A percentile compares a stretch with the other conserved stretches of the same genome.
Conservation (phyloP, 768 basidiomycete species). For the Auricularia auricula-judae region DNA sequence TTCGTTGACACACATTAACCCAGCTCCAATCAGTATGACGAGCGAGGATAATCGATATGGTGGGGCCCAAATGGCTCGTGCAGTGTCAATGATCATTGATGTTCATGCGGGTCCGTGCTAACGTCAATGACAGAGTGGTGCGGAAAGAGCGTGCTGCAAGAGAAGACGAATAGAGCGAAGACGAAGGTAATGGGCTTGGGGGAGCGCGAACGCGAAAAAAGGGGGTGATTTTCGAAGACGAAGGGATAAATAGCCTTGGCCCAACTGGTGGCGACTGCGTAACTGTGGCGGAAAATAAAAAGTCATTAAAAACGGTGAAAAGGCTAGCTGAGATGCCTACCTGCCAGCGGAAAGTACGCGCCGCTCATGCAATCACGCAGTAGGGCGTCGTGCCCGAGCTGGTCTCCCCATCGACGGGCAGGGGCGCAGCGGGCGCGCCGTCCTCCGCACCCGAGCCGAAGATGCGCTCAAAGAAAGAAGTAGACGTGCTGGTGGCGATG, state of each 20-base stretch:
- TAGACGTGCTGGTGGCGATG: background rate
- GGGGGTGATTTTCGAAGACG: background rate
- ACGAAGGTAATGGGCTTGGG: background rate
- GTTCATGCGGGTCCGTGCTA: too few species aligned
- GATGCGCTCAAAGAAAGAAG: background rate
- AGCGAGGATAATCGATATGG: too few species aligned
- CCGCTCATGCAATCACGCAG: slow-evolving; percentile 1
- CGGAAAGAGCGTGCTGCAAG: too few species aligned
- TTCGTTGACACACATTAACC: too few species aligned
- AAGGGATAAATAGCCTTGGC: background rate
- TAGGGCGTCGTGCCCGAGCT: background rate
- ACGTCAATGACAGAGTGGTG: too few species aligned
- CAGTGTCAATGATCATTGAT: too few species aligned
- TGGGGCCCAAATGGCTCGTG: too few species aligned
- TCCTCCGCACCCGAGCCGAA: background rate
- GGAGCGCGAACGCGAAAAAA: background rate
- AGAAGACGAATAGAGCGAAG: background rate
- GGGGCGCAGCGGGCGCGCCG: background rate
- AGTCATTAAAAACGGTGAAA: background rate
- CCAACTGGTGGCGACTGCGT: background rate
- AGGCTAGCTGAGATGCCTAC: background rate
- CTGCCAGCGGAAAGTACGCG: background rate
- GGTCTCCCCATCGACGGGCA: background rate
- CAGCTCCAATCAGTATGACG: too few species aligned
- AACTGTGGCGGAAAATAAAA: background rate